Evolutionary conservation across 176 grass and related monocot species (phyloP), one percentile per base, ranked within the genome.

Genomic region (Triticum monococcum): DNA sequence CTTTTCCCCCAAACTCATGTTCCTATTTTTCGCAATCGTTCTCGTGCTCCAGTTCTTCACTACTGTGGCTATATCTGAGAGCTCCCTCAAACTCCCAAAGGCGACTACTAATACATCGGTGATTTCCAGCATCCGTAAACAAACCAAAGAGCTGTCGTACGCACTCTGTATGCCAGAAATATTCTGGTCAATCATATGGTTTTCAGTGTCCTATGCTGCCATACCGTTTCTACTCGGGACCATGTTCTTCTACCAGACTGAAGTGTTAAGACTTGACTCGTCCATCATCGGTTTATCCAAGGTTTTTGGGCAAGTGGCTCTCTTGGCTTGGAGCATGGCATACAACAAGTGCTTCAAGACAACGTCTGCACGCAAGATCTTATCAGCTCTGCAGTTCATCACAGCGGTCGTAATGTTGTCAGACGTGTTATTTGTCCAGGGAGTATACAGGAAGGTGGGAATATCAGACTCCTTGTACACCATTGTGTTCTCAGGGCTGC

Each of bases 211-310:
- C 1, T 99, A 96, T 31, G 92, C 94, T 3, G 23, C 87, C 67
- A 86, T 94, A 85, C 97, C 97, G 26, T 91, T 94, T 85, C 84
- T 97, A 59, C 83, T 85, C 16, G 94, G 97, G 72, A 94, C 94
- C 20, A 99, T 97, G 97, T 99, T 99, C 86, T 99, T 96, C 83
- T 99, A 97, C 68, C 94, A 99, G 77, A 99, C 97, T 73, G 88
- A 94, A 76, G 89, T 96, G 32, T 83, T 99, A 52, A 91, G 77
- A 38, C 90, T 99, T 7, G 89, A 96, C n/a, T 93, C 97, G 9
- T 99, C 94, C 2, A 59, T 96, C 62, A 91, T 99, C 4, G 97
- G 97, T 68, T 71, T 99, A 71, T 97, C 97, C 23, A 99, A 93
- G 89, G 97, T 97, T 37, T 91, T 97, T 59, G 97, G 97, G 2